Evolutionary conservation across 768 basidiomycete species (phyloP).

Genomic region (Mycena galericulata): DNA sequence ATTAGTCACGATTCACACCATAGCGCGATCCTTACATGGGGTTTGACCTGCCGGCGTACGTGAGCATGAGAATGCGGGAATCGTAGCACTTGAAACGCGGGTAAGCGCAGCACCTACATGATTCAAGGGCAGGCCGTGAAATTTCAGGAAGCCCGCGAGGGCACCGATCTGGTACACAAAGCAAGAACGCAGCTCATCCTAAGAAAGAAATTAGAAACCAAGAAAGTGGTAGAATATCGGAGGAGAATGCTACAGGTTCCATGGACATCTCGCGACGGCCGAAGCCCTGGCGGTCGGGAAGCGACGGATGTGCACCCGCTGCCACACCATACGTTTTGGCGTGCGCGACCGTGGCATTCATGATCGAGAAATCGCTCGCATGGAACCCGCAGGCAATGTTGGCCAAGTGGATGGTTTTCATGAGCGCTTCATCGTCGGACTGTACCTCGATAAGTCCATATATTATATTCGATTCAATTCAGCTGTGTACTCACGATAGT

Average conservation of each 20-base stretch:
- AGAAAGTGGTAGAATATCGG: not conserved
- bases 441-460: too few species aligned
- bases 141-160: slow-evolving; percentile 66
- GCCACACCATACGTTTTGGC: slow-evolving; percentile 68
- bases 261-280: slow-evolving; percentile 75
- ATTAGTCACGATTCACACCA: not conserved
- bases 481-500: slow-evolving; percentile 54
- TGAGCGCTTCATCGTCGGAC: slow-evolving; percentile 65
- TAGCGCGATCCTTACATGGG: slow-evolving; percentile 46
- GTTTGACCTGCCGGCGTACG: slow-evolving; percentile 74
- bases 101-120: slow-evolving; percentile 54
- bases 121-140: slow-evolving; percentile 63
- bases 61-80: not conserved
- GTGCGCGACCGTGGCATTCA: slow-evolving; percentile 69
- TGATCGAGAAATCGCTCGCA: slow-evolving; percentile 74
- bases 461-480: too few species aligned
- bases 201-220: too few species aligned
- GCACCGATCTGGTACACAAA: slow-evolving; percentile 80
- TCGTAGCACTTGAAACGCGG: not conserved
- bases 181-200: slow-evolving; percentile 69
- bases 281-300: slow-evolving; percentile 74
- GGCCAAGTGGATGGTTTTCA: slow-evolving; percentile 68
- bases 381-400: slow-evolving; percentile 80
- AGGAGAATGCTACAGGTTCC: slow-evolving; percentile 54
- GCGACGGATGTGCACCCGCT: slow-evolving; percentile 77